Conservation (phyloP, 345 rosid species). For the Heritiera fomes region DNA sequence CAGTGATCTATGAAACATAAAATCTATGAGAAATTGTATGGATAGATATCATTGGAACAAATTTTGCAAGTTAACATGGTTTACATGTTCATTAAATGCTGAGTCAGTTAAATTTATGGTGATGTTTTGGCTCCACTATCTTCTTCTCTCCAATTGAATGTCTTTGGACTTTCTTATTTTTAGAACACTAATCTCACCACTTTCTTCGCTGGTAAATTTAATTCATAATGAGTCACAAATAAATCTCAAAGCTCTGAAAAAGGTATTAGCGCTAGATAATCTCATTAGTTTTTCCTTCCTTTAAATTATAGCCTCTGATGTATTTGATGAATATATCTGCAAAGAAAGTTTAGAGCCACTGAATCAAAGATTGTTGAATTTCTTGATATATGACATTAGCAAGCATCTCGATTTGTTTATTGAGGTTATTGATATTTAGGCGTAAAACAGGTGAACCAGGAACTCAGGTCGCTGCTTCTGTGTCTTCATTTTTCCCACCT, state of each 20-base stretch:
- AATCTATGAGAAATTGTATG: background rate
- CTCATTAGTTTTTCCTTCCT: background rate
- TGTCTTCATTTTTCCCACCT: slow-evolving; percentile 49
- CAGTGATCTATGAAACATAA: background rate
- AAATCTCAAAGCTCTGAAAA: background rate
- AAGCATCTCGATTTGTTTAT: slow-evolving; percentile 5
- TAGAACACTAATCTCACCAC: background rate
- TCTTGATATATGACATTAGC: slow-evolving; percentile 23
- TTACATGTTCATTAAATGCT: background rate
- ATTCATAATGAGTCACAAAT: background rate
- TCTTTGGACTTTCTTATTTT: background rate
- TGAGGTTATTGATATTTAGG: slow-evolving; percentile 11
- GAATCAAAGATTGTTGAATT: slow-evolving; percentile 9
- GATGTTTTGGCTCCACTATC: background rate
- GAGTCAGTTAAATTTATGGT: background rate
- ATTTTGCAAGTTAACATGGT: background rate
- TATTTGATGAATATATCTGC: background rate
- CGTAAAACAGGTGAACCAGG: slow-evolving; percentile 6
- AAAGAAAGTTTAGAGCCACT: background rate
- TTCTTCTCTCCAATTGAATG: background rate
- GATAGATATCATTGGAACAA: background rate
- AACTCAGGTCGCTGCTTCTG: slow-evolving; percentile 25
- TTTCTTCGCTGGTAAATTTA: background rate
- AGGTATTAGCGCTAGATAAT: background rate
- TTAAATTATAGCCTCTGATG: background rate